Conservation (phyloP, 2,329 filamentous ascomycete genomes). For the Pezicula carpinea region DNA sequence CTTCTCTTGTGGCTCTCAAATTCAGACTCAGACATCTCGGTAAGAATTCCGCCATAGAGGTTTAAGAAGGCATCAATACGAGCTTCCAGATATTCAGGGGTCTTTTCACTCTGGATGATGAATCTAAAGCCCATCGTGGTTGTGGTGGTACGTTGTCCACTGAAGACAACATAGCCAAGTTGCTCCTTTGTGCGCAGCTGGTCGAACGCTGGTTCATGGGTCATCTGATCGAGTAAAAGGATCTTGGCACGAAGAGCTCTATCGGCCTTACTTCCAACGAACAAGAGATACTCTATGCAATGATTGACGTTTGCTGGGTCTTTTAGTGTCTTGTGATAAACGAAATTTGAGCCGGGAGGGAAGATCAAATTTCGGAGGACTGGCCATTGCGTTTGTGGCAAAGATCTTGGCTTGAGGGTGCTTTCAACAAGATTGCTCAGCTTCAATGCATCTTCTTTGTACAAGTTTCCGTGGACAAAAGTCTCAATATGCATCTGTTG, state of each 20-base stretch:
- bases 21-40: constrained; percentile 73
- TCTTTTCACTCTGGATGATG: constrained; percentile 88
- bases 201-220: constrained; percentile 90
- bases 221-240: constrained; percentile 81
- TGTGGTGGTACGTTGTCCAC: constrained; percentile 64
- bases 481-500: constrained; percentile 83
- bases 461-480: constrained; percentile 85
- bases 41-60: constrained; percentile 59
- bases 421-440: constrained; percentile 79
- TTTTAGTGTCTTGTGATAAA: constrained; percentile 75
- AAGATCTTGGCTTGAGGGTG: constrained; percentile 65
- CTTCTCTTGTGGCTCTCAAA: constrained; percentile 92
- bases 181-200: constrained; percentile 95
- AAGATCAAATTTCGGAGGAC: constrained; percentile 73
- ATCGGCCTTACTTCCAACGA: constrained; percentile 65
- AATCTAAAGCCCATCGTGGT: constrained; percentile 83
- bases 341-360: constrained; percentile 74
- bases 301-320: constrained; percentile 89
- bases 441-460: constrained; percentile 86
- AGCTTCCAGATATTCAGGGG: constrained; percentile 76
- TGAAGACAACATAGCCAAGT: constrained; percentile 94
- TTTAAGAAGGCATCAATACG: constrained; percentile 83
- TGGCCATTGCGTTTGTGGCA: constrained; percentile 77
- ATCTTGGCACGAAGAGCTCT: constrained; percentile 69
- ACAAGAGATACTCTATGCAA: constrained; percentile 75